phyloP scores from a whole-genome alignment of 805 yeast genomes.

The Saccharomycopsis amapae region DNA sequence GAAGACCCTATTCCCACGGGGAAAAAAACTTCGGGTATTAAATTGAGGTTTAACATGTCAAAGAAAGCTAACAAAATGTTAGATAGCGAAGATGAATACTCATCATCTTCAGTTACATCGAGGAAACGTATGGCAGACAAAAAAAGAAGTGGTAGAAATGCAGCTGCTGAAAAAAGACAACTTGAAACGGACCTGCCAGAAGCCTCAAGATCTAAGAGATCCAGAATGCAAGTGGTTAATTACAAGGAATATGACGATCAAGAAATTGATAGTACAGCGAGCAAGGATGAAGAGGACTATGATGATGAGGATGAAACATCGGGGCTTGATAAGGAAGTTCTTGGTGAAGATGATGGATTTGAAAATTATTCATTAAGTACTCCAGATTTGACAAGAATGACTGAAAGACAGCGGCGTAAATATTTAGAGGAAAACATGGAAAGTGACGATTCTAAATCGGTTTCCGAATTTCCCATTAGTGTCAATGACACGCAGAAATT shows the following conservation, averaged over 20 bases:
- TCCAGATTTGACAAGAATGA: conserved; percentile 42
- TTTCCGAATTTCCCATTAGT: not conserved
- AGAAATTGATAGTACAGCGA: not conserved
- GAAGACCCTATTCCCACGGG: too few species aligned
- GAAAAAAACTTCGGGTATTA: too few species aligned
- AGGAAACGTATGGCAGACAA: not conserved
- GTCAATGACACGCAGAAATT: not conserved
- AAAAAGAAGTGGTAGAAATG: too few species aligned
- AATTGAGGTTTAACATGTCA: too few species aligned
- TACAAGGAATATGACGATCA: conserved; percentile 11
- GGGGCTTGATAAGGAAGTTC: not conserved
- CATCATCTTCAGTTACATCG: not conserved
- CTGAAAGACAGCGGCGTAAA: conserved; percentile 49
- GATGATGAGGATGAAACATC: not conserved
- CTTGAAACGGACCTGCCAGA: not conserved
- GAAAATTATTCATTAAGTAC: conserved; percentile 36
- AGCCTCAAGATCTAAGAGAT: conserved; percentile 6
- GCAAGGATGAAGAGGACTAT: not conserved
- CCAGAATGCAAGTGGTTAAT: conserved; percentile 9
- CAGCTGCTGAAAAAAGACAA: too few species aligned
- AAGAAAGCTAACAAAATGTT: conserved; percentile 1
- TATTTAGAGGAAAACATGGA: conserved; percentile 27
- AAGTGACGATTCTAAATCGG: conserved; percentile 11
- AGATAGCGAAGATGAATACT: conserved; percentile 15
- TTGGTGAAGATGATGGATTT: conserved; percentile 24